A percentile compares a stretch with the other conserved stretches of the same genome.
Evolutionary conservation across 2,329 filamentous ascomycete genomes (phyloP).

Genomic region (Fusarium penzigii): DNA sequence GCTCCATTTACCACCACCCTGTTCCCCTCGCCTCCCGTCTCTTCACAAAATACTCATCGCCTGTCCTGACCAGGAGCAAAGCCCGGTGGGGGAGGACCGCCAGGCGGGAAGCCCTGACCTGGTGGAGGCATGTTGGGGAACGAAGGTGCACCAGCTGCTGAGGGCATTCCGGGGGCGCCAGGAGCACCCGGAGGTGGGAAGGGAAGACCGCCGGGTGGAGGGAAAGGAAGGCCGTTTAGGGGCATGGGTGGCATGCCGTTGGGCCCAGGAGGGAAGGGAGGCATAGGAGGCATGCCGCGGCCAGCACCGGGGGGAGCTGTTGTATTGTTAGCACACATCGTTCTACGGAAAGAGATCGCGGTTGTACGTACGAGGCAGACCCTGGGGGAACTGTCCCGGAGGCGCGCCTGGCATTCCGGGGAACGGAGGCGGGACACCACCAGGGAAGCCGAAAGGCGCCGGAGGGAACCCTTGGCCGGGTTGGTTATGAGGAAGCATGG

Average conservation of each 20-base stretch:
- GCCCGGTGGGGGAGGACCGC: conserved; percentile 34
- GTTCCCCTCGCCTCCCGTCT: conserved; percentile 7
- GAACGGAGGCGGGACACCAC: conserved; percentile 61
- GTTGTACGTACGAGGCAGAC: conserved; percentile 53
- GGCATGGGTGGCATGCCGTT: conserved; percentile 47
- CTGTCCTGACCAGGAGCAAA: conserved; percentile 43
- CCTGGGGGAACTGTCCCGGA: conserved; percentile 42
- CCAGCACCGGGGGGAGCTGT: conserved; percentile 52
- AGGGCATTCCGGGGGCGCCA: conserved; percentile 22
- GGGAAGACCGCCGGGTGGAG: conserved; percentile 27
- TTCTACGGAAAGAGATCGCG: not conserved
- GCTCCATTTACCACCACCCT: conserved; percentile 22
- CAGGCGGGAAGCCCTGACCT: conserved; percentile 46
- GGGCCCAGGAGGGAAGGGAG: conserved; percentile 44
- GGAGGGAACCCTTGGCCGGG: conserved; percentile 54
- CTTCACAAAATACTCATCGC: conserved; percentile 31
- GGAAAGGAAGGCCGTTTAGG: conserved; percentile 42
- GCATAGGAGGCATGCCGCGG: conserved; percentile 49
- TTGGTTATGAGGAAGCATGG: conserved; percentile 74
- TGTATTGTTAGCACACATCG: conserved; percentile 10
- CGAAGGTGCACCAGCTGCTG: conserved; percentile 22
- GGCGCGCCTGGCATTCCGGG: conserved; percentile 49
- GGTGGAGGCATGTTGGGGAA: conserved; percentile 42
- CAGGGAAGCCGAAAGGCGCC: conserved; percentile 64
- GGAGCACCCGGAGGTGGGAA: conserved; percentile 42